These are phyloP conservation scores for Eleusine indica DNA, from an alignment of 176 grass and related monocot species.

Conservation along the genomic window DNA sequence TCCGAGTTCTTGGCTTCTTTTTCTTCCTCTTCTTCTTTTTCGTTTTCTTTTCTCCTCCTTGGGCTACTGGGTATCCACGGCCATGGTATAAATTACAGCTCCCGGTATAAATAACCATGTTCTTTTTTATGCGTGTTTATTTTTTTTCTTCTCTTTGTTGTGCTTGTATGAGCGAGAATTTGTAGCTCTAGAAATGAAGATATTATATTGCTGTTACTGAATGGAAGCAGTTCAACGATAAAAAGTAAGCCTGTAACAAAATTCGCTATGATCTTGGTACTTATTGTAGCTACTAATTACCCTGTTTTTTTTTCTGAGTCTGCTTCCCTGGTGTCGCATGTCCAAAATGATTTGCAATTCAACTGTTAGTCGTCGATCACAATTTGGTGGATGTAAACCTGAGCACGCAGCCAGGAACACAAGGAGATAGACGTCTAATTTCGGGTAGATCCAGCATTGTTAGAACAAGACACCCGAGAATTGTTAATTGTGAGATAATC, in stretches of 20 bases:
- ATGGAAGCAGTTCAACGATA: slow-evolving; percentile 25
- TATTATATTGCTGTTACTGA: slow-evolving; percentile 26
- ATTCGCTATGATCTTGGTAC: slow-evolving; percentile 40
- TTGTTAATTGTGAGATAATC: slow-evolving; percentile 36
- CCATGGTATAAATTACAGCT: slow-evolving; percentile 59
- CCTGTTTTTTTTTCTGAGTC: background rate
- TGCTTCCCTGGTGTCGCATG: background rate
- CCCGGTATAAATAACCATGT: slow-evolving; percentile 48
- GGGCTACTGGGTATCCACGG: slow-evolving; percentile 16
- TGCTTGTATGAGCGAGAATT: slow-evolving; percentile 39
- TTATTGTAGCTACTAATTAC: slow-evolving; percentile 28
- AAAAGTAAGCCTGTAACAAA: slow-evolving; percentile 28
- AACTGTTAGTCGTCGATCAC: background rate
- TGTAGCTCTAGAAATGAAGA: slow-evolving; percentile 43
- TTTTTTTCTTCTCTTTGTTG: background rate
- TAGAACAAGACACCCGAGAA: background rate
- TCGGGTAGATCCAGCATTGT: slow-evolving; percentile 33
- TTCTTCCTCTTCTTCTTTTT: background rate
- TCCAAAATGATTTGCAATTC: slow-evolving; percentile 12
- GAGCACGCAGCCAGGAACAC: background rate
- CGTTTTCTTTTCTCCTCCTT: background rate
- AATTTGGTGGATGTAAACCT: background rate
- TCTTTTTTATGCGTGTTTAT: slow-evolving; percentile 23
- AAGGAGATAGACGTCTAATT: background rate
- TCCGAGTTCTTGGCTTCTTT: slow-evolving; percentile 36